Evolutionary conservation across 495 filamentous ascomycete genomes (phyloP), one percentile per base, ranked within the genome.

Genomic region (Diplogelasinospora grovesii): DNA sequence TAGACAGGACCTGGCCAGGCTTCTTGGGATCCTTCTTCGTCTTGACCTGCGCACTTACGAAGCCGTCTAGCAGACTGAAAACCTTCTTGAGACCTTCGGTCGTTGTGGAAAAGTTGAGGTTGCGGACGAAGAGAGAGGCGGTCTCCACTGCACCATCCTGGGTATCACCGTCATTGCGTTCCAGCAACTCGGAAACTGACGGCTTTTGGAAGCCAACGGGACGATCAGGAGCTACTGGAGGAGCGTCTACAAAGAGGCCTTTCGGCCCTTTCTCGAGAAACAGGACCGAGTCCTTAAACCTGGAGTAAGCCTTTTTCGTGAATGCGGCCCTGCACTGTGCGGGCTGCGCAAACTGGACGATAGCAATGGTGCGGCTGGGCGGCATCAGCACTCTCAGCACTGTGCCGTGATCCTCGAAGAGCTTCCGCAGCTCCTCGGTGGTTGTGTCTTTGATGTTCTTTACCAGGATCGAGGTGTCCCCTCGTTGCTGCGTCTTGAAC

Each of bases 261-360:
- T 83, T 86, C 5, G 92, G 92, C 1, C 83, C 92, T 57, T 93
- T 95, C 56, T 99, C 92, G 20, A 99, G 70, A 56, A 93, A 96
- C 14, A 99, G 65, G 22, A 97, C 78, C 4, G 86, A 89, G 43
- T 90, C 87, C 52, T 92, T 95, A 47, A 97, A 75, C 40, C 87
- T 84, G 15, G 85, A 79, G 56, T 96, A 97, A 0, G 89, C 86
- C 22, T 96, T 73, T 31, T 78, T 75, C 43, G 72, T 70, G 60
- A 95, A 96, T 8, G 92, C 92, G 19, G 78, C 71, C 55, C 83
- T 77, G 25, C 86, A 89, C 39, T 93, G 77, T 21, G 84, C 76
- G 11, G 85, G 70, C 39, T 84, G 75, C 4, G 73, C 70, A 52
- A 92, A 95, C 57, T 96, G 85, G 7, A 92, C 80, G 49, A 99